A percentile compares a stretch with the other conserved stretches of the same genome.
Evolutionary conservation across 306 rosid species (phyloP).

Genomic region (Glycine soja): DNA sequence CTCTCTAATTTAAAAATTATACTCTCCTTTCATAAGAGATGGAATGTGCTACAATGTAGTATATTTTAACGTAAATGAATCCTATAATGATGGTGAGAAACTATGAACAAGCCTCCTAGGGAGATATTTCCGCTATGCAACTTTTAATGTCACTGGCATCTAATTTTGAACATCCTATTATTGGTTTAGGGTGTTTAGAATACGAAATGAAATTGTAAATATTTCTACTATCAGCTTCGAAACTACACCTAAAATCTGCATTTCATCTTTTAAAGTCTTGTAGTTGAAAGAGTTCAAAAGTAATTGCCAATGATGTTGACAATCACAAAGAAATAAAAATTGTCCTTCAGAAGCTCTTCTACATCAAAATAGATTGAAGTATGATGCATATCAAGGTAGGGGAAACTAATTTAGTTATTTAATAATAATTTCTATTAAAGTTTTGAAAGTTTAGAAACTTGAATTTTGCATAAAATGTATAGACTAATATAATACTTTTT

Average conservation of each 20-base stretch:
- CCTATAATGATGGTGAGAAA: background rate
- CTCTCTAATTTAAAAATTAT: background rate
- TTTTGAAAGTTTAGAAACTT: conserved; percentile 32
- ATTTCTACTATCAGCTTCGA: background rate
- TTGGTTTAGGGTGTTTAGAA: background rate
- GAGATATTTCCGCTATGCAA: background rate
- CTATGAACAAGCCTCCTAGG: background rate
- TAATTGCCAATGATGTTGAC: background rate
- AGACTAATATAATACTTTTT: background rate
- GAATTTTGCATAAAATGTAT: conserved; percentile 20
- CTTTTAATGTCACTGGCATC: background rate
- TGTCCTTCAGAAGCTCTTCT: background rate
- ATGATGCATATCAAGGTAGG: background rate
- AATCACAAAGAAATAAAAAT: background rate
- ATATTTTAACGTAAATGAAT: background rate
- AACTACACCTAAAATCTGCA: background rate
- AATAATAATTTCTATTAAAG: conserved; percentile 21
- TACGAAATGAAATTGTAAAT: background rate
- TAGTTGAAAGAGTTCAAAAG: too few species aligned
- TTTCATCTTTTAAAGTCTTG: too few species aligned
- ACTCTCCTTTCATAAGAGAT: background rate
- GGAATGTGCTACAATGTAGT: background rate
- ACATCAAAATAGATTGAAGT: background rate
- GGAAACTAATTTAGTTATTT: background rate
- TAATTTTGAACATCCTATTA: background rate